Evolutionary conservation across 192 early-diverging fungal genomes (phyloP).

Genomic region (Lunasporangiospora selenospora): DNA sequence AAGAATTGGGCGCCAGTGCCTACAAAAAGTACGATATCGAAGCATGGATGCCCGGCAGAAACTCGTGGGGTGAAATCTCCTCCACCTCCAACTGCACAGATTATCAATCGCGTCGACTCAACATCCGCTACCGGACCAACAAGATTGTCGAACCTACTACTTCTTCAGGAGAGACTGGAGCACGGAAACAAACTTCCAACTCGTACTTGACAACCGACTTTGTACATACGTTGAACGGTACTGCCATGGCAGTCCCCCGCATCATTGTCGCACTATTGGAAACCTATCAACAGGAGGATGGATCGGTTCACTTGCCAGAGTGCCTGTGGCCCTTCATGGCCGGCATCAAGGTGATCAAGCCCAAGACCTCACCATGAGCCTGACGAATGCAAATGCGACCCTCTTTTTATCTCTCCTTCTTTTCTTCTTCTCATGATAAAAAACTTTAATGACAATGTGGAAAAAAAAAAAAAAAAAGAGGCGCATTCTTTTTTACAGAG

Average conservation of each 20-base stretch:
- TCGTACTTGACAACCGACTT: constrained; percentile 58
- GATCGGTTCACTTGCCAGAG: constrained; percentile 73
- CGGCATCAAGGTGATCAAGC: constrained; percentile 47
- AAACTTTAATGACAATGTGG: no score
- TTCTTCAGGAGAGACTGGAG: no score
- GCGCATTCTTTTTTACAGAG: no score
- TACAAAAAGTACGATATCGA: constrained; percentile 94
- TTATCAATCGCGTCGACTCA: constrained; percentile 87
- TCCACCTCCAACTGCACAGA: constrained; percentile 94
- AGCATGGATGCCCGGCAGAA: constrained; percentile 95
- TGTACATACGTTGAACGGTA: constrained; percentile 93
- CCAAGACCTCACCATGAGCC: constrained; percentile 12
- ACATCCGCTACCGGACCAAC: constrained; percentile 67
- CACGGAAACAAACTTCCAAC: constrained; percentile 22
- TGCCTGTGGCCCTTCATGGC: constrained; percentile 78
- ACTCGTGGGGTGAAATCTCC: constrained; percentile 86
- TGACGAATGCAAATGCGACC: no score
- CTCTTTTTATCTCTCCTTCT: no score
- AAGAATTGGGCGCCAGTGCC: constrained; percentile 91
- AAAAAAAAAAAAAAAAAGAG: no score
- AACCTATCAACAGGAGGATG: constrained; percentile 77
- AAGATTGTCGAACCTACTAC: constrained; percentile 19
- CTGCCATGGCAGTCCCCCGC: constrained; percentile 89
- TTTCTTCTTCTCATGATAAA: no score
- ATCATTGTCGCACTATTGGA: constrained; percentile 89